A percentile compares a stretch with the other conserved stretches of the same genome.
Evolutionary conservation across 257 asterid species (phyloP).

Genomic region (Gentiana straminea): DNA sequence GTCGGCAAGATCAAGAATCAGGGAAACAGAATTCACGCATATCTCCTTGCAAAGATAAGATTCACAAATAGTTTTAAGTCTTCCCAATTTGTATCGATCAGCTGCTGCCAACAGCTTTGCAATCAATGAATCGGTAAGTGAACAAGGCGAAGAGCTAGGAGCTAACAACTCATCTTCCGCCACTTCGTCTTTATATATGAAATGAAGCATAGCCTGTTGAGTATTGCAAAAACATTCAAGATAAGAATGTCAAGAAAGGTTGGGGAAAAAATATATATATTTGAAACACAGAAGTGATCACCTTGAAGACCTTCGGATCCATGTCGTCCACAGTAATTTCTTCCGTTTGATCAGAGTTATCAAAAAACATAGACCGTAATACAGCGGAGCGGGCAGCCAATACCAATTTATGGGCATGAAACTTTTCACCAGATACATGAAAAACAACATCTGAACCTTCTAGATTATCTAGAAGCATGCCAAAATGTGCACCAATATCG

Average conservation of each 20-base stretch:
- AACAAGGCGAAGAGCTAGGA: conserved; percentile 51
- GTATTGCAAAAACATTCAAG: neutral
- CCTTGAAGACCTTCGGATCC: conserved; percentile 94
- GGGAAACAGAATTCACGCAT: conserved; percentile 69
- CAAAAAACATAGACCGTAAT: conserved; percentile 59
- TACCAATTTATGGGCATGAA: conserved; percentile 84
- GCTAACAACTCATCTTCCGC: conserved; percentile 65
- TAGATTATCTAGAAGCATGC: conserved; percentile 66
- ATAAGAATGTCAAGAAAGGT: too few relatives aligned
- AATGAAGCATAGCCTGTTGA: conserved; percentile 89
- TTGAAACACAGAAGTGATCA: conserved; percentile 3
- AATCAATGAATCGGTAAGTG: conserved; percentile 53
- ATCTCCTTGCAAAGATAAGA: conserved; percentile 86
- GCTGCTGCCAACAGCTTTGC: conserved; percentile 92
- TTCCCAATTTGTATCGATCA: conserved; percentile 75
- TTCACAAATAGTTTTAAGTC: conserved; percentile 83
- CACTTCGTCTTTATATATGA: conserved; percentile 76
- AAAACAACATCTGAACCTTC: conserved; percentile 81
- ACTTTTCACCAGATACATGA: conserved; percentile 69
- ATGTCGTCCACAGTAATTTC: conserved; percentile 59
- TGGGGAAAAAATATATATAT: too few relatives aligned
- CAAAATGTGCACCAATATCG: conserved; percentile 83
- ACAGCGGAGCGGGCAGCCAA: conserved; percentile 85
- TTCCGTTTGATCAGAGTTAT: conserved; percentile 36
- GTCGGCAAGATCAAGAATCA: conserved; percentile 72